These are phyloP conservation scores for Choanephora cucurbitarum DNA, from an alignment of 371 early-diverging fungal species.

Conservation along the genomic window DNA sequence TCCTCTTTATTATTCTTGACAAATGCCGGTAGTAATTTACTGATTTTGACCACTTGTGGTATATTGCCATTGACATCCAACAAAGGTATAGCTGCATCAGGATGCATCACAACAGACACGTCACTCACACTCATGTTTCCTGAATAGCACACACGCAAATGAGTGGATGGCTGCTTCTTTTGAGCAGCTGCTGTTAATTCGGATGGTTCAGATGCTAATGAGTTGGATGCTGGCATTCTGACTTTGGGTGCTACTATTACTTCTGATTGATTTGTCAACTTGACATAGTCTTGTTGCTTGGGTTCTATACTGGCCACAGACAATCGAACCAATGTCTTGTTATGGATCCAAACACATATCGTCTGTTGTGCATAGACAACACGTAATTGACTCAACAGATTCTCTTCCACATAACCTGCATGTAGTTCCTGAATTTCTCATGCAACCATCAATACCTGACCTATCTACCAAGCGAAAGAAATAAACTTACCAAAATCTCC, in stretches of 20 bases:
- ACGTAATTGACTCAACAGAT: constrained; percentile 75
- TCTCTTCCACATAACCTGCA: constrained; percentile 80
- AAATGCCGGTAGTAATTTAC: constrained; percentile 20
- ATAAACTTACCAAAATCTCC: constrained; percentile 75
- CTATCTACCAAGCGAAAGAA: background rate
- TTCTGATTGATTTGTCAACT: constrained; percentile 69
- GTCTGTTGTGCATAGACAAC: constrained; percentile 69
- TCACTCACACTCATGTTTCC: background rate
- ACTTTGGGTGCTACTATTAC: constrained; percentile 84
- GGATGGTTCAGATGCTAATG: constrained; percentile 1
- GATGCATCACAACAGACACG: constrained; percentile 20
- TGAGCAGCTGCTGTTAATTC: constrained; percentile 1
- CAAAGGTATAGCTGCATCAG: constrained; percentile 7
- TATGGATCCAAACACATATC: constrained; percentile 76
- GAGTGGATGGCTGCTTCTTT: constrained; percentile 13
- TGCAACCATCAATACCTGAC: background rate
- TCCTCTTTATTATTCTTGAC: background rate
- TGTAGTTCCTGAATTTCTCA: constrained; percentile 64
- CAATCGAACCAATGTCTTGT: constrained; percentile 59
- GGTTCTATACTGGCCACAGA: constrained; percentile 64
- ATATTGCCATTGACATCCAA: background rate
- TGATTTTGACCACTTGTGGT: constrained; percentile 8
- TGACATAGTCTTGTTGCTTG: constrained; percentile 50
- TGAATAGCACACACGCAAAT: constrained; percentile 2
- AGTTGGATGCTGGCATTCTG: constrained; percentile 22